Evolutionary conservation across 2,329 filamentous ascomycete species (phyloP).

Genomic region (Penicillium sp.): DNA sequence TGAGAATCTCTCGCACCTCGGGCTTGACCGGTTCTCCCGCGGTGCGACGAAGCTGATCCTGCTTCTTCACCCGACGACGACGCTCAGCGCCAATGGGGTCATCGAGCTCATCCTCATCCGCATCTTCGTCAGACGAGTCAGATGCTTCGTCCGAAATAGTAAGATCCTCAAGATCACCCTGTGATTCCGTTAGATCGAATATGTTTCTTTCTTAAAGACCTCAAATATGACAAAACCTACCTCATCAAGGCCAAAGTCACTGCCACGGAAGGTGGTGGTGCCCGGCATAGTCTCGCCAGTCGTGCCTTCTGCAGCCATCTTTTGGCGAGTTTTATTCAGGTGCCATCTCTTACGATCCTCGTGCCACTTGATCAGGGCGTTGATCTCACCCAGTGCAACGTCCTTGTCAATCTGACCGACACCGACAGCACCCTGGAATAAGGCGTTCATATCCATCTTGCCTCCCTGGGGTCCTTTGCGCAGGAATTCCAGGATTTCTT

Average conservation of each 20-base stretch:
- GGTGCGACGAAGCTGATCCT: conserved; percentile 71
- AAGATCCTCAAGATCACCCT: conserved; percentile 76
- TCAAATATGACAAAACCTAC: conserved; percentile 40
- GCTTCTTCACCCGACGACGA: conserved; percentile 65
- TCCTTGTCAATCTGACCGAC: conserved; percentile 62
- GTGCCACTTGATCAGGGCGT: conserved; percentile 86
- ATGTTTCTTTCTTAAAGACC: not conserved
- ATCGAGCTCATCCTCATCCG: conserved; percentile 63
- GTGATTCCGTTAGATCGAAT: conserved; percentile 11
- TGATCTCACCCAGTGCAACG: conserved; percentile 71
- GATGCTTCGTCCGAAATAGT: conserved; percentile 68
- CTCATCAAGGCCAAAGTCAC: conserved; percentile 84
- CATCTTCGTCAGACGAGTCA: conserved; percentile 59
- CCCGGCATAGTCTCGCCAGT: conserved; percentile 48
- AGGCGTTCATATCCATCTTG: conserved; percentile 86
- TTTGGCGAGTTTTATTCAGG: conserved; percentile 92
- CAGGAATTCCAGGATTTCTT: conserved; percentile 89
- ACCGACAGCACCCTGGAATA: conserved; percentile 75
- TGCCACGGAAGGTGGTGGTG: conserved; percentile 60
- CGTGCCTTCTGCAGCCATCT: conserved; percentile 84
- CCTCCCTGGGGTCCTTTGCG: conserved; percentile 77
- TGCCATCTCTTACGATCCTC: conserved; percentile 97
- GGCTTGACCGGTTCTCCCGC: conserved; percentile 84
- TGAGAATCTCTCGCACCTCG: conserved; percentile 68
- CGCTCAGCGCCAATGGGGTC: conserved; percentile 87